These are phyloP conservation scores for Wallacemonas sp. DNA, from an alignment of 208 protist species.

Conservation along the genomic window DNA sequence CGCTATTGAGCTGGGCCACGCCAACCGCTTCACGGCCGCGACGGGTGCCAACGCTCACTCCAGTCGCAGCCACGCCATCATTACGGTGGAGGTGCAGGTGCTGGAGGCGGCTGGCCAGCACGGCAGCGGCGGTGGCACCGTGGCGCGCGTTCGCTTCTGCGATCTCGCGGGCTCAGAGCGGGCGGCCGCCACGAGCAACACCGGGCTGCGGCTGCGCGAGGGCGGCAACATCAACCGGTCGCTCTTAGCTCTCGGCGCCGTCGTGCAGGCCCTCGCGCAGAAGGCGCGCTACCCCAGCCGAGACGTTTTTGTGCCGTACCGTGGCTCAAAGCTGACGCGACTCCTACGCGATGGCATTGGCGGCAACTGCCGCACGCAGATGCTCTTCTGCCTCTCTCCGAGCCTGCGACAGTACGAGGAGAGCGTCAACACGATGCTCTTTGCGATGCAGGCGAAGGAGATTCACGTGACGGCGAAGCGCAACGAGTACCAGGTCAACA, in stretches of 20 bases:
- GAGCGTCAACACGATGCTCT: slow-evolving; percentile 83
- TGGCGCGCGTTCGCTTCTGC: slow-evolving; percentile 80
- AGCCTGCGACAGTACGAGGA: slow-evolving; percentile 67
- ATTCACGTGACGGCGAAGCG: slow-evolving; percentile 66
- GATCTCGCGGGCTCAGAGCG: slow-evolving; percentile 91
- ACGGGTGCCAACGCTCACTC: slow-evolving; percentile 86
- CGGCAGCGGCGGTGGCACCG: slow-evolving; percentile 34
- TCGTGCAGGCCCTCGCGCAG: slow-evolving; percentile 87
- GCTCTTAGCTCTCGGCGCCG: slow-evolving; percentile 91
- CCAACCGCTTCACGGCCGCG: slow-evolving; percentile 65
- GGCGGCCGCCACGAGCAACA: slow-evolving; percentile 79
- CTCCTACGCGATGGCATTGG: slow-evolving; percentile 72
- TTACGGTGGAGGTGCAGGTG: slow-evolving; percentile 84
- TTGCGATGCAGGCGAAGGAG: slow-evolving; percentile 84
- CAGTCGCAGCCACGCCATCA: slow-evolving; percentile 89
- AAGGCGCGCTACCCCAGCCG: slow-evolving; percentile 31
- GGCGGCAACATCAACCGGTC: slow-evolving; percentile 95
- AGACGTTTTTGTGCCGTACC: slow-evolving; percentile 72
- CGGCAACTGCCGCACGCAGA: slow-evolving; percentile 83
- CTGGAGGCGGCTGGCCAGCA: slow-evolving; percentile 10
- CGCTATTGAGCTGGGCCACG: slow-evolving; percentile 63
- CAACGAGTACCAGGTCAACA: slow-evolving; percentile 69
- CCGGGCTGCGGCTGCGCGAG: slow-evolving; percentile 83
- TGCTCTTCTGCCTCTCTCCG: slow-evolving; percentile 81
- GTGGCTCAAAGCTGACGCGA: slow-evolving; percentile 83